Conservation (phyloP, 345 rosid species). For the Moringa oleifera region DNA sequence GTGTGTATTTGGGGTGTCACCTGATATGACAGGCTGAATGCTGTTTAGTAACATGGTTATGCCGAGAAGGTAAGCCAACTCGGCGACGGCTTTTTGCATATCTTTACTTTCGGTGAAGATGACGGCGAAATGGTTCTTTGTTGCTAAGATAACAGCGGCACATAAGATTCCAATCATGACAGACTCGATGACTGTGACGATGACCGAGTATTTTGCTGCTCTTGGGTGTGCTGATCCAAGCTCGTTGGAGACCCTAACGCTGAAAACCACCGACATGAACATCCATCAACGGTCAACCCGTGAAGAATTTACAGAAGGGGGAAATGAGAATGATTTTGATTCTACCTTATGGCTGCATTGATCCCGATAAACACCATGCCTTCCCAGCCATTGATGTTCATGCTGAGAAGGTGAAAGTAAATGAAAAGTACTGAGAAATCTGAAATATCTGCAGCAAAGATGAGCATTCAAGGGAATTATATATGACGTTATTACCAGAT, state of each 20-base stretch:
- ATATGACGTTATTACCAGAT: constrained; percentile 47
- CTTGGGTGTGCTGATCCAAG: constrained; percentile 86
- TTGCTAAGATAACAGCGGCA: constrained; percentile 44
- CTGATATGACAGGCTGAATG: constrained; percentile 84
- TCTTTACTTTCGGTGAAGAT: constrained; percentile 59
- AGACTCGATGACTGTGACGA: constrained; percentile 53
- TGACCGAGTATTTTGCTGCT: constrained; percentile 76
- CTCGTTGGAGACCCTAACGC: constrained; percentile 86
- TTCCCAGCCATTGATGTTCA: constrained; percentile 99
- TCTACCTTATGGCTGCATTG: constrained; percentile 87
- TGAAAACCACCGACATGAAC: constrained; percentile 12
- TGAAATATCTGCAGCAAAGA: no score
- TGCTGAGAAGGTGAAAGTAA: constrained; percentile 38
- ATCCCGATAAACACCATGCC: constrained; percentile 90
- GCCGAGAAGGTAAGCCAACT: constrained; percentile 70
- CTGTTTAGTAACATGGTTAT: constrained; percentile 81
- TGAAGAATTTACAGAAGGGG: no score
- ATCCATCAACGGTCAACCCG: no score
- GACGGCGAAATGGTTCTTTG: constrained; percentile 51
- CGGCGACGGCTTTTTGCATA: constrained; percentile 56
- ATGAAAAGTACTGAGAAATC: background rate
- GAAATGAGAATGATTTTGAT: background rate
- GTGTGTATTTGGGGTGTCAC: constrained; percentile 20
- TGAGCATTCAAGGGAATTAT: no score
- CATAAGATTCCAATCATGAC: constrained; percentile 55